A percentile compares a stretch with the other conserved stretches of the same genome.
These are phyloP conservation scores for Paecilomyces variotii DNA, from an alignment of 2,329 filamentous ascomycete genomes.

Conservation along the genomic window DNA sequence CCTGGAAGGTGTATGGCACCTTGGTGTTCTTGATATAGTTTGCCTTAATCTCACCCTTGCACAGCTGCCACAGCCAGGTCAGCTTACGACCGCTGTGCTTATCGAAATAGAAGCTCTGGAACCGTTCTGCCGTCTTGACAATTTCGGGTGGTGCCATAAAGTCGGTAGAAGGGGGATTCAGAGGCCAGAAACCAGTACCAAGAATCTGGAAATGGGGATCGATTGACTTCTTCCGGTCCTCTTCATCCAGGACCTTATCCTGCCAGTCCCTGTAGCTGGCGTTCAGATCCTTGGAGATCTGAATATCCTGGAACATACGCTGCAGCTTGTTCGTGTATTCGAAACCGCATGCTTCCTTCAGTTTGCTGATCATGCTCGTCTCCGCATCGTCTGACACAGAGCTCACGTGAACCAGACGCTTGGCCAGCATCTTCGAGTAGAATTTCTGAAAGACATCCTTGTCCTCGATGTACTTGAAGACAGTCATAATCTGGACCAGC, in stretches of 20 bases:
- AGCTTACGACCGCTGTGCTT: conserved; percentile 96
- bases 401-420: conserved; percentile 87
- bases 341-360: conserved; percentile 97
- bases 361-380: conserved; percentile 98
- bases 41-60: conserved; percentile 92
- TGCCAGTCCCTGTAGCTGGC: conserved; percentile 76
- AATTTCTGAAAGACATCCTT: conserved; percentile 99
- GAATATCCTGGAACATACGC: conserved; percentile 99
- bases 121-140: conserved; percentile 78
- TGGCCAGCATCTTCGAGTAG: conserved; percentile 92
- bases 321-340: conserved; percentile 99
- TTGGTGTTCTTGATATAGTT: conserved; percentile 86
- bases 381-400: conserved; percentile 96
- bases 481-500: conserved; percentile 90
- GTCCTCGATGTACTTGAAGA: conserved; percentile 99
- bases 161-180: conserved; percentile 75
- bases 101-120: conserved; percentile 83
- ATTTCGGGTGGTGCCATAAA: conserved; percentile 85
- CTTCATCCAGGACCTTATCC: conserved; percentile 54
- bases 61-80: conserved; percentile 96
- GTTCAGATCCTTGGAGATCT: conserved; percentile 97
- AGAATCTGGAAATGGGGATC: conserved; percentile 90
- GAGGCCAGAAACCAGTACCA: conserved; percentile 94
- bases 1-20: conserved; percentile 91
- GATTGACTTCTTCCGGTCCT: conserved; percentile 59